Percentiles rank a stretch among this genome's conserved stretches.
Evolutionary conservation across 306 rosid genomes (phyloP).

Genomic region (Acacia melanoxylon): DNA sequence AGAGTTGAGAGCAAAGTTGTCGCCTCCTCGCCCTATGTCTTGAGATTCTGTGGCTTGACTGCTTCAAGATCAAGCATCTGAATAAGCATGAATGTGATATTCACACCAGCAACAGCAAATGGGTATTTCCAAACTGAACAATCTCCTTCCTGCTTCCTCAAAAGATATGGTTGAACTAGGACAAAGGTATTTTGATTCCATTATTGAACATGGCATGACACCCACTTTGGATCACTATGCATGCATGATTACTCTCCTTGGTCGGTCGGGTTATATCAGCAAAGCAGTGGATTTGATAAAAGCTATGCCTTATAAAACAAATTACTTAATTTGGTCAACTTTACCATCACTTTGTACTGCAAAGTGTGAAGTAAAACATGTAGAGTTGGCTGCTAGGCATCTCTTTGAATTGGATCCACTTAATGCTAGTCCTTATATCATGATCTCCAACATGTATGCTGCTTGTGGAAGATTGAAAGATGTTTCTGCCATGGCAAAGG

Average conservation of each 20-base stretch:
- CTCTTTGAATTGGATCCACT: conserved; percentile 46
- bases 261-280: conserved; percentile 39
- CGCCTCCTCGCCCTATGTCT: too few species aligned
- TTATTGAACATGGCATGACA: conserved; percentile 42
- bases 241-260: conserved; percentile 51
- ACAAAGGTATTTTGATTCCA: conserved; percentile 43
- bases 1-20: too few species aligned
- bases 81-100: conserved; percentile 97
- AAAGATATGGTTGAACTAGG: conserved; percentile 47
- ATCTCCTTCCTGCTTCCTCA: conserved; percentile 96
- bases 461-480: conserved; percentile 53
- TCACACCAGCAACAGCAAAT: conserved; percentile 99
- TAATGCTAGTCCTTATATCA: conserved; percentile 50
- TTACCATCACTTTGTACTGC: conserved; percentile 42
- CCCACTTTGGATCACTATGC: conserved; percentile 55
- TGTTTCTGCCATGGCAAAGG: conserved; percentile 49
- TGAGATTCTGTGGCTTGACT: too few species aligned
- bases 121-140: conserved; percentile 99
- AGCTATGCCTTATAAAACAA: conserved; percentile 44
- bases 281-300: conserved; percentile 45
- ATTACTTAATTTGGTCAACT: conserved; percentile 45
- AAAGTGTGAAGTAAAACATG: conserved; percentile 37
- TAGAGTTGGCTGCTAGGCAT: conserved; percentile 46
- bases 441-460: conserved; percentile 56
- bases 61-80: conserved; percentile 99